Conservation (phyloP, 805 yeast species). For the Cyberlindnera mycetangii region DNA sequence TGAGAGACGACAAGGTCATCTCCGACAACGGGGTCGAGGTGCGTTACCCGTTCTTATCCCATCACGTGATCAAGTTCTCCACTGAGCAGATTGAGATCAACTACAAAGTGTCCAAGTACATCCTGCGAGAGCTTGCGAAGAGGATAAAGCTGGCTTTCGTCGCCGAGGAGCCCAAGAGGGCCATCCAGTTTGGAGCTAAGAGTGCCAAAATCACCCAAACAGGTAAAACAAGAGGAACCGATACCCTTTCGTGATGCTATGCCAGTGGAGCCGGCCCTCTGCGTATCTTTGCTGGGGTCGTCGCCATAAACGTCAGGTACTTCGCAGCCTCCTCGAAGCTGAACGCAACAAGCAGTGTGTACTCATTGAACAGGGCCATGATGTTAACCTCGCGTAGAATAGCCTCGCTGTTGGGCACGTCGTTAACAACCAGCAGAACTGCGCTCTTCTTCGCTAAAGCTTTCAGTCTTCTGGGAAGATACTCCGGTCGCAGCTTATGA, state of each 20-base stretch:
- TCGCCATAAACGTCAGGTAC: constrained; percentile 34
- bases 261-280: background rate
- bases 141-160: constrained; percentile 52
- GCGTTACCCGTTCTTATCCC: constrained; percentile 82
- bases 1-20: constrained; percentile 89
- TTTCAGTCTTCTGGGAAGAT: constrained; percentile 56
- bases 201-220: constrained; percentile 89
- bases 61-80: constrained; percentile 49
- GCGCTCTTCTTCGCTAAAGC: constrained; percentile 40
- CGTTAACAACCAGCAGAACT: constrained; percentile 62
- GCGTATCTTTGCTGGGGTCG: constrained; percentile 10
- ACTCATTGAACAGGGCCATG: constrained; percentile 38
- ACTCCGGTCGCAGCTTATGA: constrained; percentile 75
- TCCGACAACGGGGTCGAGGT: constrained; percentile 86
- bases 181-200: constrained; percentile 94
- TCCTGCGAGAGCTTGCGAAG: constrained; percentile 62
- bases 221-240: constrained; percentile 77
- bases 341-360: constrained; percentile 40
- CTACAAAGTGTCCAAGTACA: constrained; percentile 47
- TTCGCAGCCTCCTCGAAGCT: constrained; percentile 54
- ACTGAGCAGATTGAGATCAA: constrained; percentile 47
- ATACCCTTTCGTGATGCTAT: constrained; percentile 30
- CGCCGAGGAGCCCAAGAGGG: constrained; percentile 77
- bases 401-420: constrained; percentile 54
- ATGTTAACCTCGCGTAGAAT: constrained; percentile 39